Conservation (phyloP, 2,329 filamentous ascomycete species). For the Didymella sp. region DNA sequence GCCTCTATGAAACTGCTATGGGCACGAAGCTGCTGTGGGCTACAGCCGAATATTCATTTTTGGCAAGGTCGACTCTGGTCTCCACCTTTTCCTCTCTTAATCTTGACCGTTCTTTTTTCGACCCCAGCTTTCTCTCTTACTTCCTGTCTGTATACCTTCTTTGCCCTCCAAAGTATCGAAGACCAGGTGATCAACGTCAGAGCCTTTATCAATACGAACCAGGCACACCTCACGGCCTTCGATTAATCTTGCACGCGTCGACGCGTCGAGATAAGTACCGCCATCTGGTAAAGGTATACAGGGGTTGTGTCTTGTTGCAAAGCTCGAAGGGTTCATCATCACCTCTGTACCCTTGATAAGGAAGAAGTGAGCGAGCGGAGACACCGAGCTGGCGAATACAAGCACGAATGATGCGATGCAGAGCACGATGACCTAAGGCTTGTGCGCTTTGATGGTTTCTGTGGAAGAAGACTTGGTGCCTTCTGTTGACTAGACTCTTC, state of each 20-base stretch:
- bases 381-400: slow-evolving; percentile 3
- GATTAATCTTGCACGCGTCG: slow-evolving; percentile 3
- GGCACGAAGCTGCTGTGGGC: too few species aligned
- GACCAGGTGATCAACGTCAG: not conserved
- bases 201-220: not conserved
- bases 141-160: not conserved
- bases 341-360: slow-evolving; percentile 7
- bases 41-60: too few species aligned
- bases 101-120: not conserved
- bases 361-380: slow-evolving; percentile 1
- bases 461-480: not conserved
- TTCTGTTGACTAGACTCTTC: not conserved
- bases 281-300: slow-evolving; percentile 1
- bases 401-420: not conserved
- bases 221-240: not conserved
- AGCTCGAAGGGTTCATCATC: slow-evolving; percentile 17
- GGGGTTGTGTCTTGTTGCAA: slow-evolving; percentile 12
- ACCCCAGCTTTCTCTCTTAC: not conserved
- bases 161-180: not conserved
- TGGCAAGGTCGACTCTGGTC: too few species aligned
- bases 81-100: not conserved
- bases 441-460: not conserved
- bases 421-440: not conserved
- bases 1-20: too few species aligned
- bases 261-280: slow-evolving; percentile 1